Conservation (phyloP, 1,284 basidiomycete genomes). For the Rhodotorula sp. region DNA sequence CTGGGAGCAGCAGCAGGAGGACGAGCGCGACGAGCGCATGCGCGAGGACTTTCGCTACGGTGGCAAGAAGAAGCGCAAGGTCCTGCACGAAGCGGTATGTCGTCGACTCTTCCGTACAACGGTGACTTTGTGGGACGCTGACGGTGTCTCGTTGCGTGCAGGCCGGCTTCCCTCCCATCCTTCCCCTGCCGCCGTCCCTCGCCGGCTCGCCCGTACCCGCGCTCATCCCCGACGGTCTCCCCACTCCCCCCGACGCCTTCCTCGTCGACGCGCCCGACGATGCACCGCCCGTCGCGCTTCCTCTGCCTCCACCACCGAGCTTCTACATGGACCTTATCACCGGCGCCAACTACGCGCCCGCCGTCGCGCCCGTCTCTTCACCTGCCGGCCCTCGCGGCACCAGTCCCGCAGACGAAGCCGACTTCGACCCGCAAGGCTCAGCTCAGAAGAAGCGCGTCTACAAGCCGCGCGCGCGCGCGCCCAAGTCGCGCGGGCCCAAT, state of each 20-base stretch:
- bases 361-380: background rate
- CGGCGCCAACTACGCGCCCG: conserved; percentile 27
- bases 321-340: conserved; percentile 30
- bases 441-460: no score
- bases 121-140: background rate
- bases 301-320: background rate
- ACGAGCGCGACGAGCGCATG: conserved; percentile 28
- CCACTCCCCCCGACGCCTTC: background rate
- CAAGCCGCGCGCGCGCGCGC: background rate
- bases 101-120: background rate
- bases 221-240: background rate
- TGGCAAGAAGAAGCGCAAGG: conserved; percentile 31
- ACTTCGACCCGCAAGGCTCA: no score
- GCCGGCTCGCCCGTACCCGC: background rate
- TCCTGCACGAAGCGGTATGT: conserved; percentile 29
- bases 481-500: background rate
- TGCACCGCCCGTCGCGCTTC: no score
- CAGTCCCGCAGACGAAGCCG: background rate
- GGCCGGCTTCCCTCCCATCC: conserved; percentile 5
- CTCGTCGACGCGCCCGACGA: background rate
- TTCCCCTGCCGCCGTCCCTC: background rate
- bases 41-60: conserved; percentile 28
- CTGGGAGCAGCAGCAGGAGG: conserved; percentile 21
- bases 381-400: background rate
- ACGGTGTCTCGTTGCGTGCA: background rate